Evolutionary conservation across 805 yeast species (phyloP).

Genomic region (Candida saitoana): DNA sequence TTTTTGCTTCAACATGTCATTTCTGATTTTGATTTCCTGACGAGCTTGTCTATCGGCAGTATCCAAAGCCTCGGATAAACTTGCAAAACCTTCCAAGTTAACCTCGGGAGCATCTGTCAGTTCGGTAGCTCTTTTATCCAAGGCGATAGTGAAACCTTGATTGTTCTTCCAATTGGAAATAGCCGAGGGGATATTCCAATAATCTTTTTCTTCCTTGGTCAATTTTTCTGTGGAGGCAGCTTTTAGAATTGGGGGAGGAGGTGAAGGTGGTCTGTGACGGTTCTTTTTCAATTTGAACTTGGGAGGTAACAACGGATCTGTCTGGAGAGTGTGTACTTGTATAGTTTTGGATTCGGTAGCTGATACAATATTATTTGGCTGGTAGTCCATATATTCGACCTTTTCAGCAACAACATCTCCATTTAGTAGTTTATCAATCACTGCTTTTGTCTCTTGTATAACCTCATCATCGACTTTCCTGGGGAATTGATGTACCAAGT

Average conservation of each 20-base stretch:
- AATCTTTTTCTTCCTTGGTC: slow-evolving; percentile 67
- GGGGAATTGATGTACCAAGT: slow-evolving; percentile 38
- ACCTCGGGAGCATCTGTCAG: slow-evolving; percentile 24
- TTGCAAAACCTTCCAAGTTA: slow-evolving; percentile 55
- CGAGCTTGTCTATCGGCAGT: slow-evolving; percentile 46
- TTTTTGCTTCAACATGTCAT: slow-evolving; percentile 22
- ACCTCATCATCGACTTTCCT: slow-evolving; percentile 42
- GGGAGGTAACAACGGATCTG: slow-evolving; percentile 87
- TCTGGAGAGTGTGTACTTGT: slow-evolving; percentile 60
- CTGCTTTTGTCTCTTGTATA: slow-evolving; percentile 52
- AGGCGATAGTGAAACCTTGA: slow-evolving; percentile 76
- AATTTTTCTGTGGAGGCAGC: slow-evolving; percentile 49
- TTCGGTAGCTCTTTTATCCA: slow-evolving; percentile 65
- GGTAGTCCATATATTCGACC: slow-evolving; percentile 17
- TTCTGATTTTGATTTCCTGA: slow-evolving; percentile 19
- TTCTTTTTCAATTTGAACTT: slow-evolving; percentile 69
- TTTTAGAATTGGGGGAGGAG: slow-evolving; percentile 58
- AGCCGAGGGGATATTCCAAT: slow-evolving; percentile 88
- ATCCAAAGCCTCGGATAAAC: slow-evolving; percentile 68
- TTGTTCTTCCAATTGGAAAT: slow-evolving; percentile 95
- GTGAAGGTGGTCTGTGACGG: slow-evolving; percentile 59
- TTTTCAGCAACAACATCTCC: slow-evolving; percentile 39
- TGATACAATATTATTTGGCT: slow-evolving; percentile 13
- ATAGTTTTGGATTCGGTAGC: slow-evolving; percentile 39
- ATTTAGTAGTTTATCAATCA: slow-evolving; percentile 50